A percentile compares a stretch with the other conserved stretches of the same genome.
phyloP scores from a whole-genome alignment of 73 alveolate genomes.

The Symbiodinium natans region DNA sequence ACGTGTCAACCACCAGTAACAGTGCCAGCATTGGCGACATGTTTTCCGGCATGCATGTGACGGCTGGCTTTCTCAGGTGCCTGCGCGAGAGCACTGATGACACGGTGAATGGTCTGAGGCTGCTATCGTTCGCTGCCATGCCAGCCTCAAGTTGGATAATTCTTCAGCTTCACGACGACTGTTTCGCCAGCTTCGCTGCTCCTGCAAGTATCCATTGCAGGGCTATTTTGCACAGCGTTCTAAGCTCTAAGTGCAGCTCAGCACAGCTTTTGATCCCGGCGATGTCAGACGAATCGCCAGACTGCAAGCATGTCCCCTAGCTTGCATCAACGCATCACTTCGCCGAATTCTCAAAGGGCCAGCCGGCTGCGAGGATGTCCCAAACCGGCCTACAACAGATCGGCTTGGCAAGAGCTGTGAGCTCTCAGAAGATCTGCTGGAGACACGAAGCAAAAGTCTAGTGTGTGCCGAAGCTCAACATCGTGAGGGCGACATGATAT shows the following conservation, averaged over 20 bases:
- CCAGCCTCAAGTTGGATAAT: background rate
- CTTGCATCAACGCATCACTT: background rate
- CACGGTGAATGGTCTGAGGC: too few relatives aligned
- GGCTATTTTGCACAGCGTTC: too few relatives aligned
- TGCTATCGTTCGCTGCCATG: too few relatives aligned
- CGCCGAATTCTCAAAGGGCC: background rate
- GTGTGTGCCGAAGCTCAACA: background rate
- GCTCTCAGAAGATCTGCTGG: constrained; percentile 46
- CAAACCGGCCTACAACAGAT: background rate
- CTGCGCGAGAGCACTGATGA: too few relatives aligned
- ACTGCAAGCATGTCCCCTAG: background rate
- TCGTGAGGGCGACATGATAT: constrained; percentile 1
- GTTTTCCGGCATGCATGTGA: too few relatives aligned
- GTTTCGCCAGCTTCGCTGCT: background rate
- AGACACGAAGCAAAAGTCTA: constrained; percentile 24
- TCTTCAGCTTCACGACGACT: background rate
- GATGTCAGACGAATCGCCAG: background rate
- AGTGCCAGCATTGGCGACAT: too few relatives aligned
- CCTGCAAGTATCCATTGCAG: background rate
- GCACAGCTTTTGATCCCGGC: background rate
- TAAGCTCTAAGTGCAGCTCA: background rate
- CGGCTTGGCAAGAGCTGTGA: background rate
- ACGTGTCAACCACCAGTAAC: too few relatives aligned
- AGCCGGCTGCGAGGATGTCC: background rate
- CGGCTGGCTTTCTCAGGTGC: too few relatives aligned